Evolutionary conservation across 352 stramenopile genomes (phyloP), one percentile per base, ranked within the genome.

Genomic region (Discostella stelligera): DNA sequence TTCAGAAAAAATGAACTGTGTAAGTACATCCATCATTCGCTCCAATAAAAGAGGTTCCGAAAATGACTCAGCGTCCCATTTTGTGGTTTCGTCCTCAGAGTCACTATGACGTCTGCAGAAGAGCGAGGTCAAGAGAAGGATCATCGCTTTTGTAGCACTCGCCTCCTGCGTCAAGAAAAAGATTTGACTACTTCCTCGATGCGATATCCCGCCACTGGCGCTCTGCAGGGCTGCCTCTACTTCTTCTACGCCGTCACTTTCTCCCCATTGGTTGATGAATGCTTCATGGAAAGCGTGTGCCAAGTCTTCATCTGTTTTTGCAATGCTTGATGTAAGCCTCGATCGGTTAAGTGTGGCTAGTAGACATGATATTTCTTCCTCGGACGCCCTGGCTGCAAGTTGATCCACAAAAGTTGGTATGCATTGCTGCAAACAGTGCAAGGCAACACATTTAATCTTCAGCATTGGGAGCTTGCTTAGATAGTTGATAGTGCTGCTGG

Each of bases 101-200:
- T 59, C 41, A 27, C 44, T 66, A 54, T 13, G 30, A 46, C 68
- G 66, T 46, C 27, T n/a, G 50, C 54, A 65, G 67, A 88, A 91
- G 7, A 94, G 56, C n/a, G 71, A 69, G 25, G 80, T 87, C 48
- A 94, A 70, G 3, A 94, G 53, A 48, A 83, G 65, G 52, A 92
- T 87, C 4, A 82, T 61, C 37, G 72, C 78, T 74, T 89, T 89
- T 5, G 79, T 86, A 52, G 89, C 86, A 66, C 86, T 81, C 10
- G 89, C 84, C 77, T 91, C 84, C 68, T 94, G 89, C n/a, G 86
- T 91, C 50, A 94, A 80, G 62, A 94, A 94, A 75, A 92, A 94
- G 66, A 94, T 92, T 27, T 85, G 74, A 69, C 74, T 82, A 56
- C 86, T 91, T 50, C 89, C 86, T 64, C 87, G 77, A 53, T 85